Conservation (phyloP, 129 eudicot species). For the Lactuca saligna region DNA sequence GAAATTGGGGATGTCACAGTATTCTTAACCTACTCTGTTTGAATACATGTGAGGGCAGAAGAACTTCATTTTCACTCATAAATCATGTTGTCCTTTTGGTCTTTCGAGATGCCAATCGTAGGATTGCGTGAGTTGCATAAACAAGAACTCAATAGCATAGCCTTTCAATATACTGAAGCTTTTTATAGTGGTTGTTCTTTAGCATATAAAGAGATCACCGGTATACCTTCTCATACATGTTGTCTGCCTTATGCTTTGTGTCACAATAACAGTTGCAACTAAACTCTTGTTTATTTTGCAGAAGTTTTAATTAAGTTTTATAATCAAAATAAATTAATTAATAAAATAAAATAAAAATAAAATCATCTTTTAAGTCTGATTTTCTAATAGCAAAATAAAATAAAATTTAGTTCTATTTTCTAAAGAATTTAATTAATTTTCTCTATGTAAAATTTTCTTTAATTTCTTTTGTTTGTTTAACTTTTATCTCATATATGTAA, state of each 20-base stretch:
- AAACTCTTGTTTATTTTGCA: conserved; percentile 34
- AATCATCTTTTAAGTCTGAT: too few relatives aligned
- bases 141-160: conserved; percentile 56
- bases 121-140: conserved; percentile 67
- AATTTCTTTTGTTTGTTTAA: too few relatives aligned
- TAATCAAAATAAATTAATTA: too few relatives aligned
- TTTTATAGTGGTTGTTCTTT: conserved; percentile 57
- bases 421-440: too few relatives aligned
- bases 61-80: not conserved
- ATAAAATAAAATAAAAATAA: too few relatives aligned
- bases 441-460: too few relatives aligned
- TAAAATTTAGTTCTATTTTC: too few relatives aligned
- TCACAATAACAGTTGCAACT: conserved; percentile 27
- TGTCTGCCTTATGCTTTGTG: conserved; percentile 56
- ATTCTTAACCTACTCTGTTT: not conserved
- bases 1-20: too few relatives aligned
- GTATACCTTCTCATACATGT: conserved; percentile 62
- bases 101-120: conserved; percentile 28
- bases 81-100: conserved; percentile 18
- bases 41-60: conserved; percentile 7
- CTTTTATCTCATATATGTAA: too few relatives aligned
- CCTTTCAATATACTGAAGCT: conserved; percentile 72
- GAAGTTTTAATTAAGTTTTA: too few relatives aligned
- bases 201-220: conserved; percentile 52
- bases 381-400: too few relatives aligned